phyloP scores from a whole-genome alignment of 306 rosid genomes.

The Spatholobus suberectus region DNA sequence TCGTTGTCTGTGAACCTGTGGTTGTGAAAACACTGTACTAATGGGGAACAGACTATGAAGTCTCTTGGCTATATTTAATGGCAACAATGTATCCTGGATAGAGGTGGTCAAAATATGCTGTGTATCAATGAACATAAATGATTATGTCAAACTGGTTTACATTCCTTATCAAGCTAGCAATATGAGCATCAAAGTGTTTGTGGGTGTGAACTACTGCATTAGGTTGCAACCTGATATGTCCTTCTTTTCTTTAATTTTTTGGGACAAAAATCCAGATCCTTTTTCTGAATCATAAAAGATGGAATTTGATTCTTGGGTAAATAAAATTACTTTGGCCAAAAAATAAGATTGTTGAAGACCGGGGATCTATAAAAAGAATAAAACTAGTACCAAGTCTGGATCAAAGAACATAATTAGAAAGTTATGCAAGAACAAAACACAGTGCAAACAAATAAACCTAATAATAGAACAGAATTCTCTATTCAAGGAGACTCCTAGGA shows the following conservation, averaged over 20 bases:
- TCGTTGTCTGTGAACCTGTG: not conserved
- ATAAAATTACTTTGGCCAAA: not conserved
- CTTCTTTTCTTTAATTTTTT: not conserved
- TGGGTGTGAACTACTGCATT: not conserved
- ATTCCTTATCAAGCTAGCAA: not conserved
- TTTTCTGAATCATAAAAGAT: not conserved
- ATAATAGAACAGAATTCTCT: not conserved
- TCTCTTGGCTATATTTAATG: not conserved
- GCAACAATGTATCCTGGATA: not conserved
- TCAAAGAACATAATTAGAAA: not conserved
- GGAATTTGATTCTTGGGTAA: not conserved
- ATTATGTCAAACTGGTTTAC: not conserved
- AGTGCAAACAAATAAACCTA: not conserved
- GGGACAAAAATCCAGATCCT: not conserved
- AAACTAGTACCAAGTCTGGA: not conserved
- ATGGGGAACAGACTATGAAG: not conserved
- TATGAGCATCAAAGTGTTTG: not conserved
- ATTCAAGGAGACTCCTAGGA: not conserved
- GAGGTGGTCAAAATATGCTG: not conserved
- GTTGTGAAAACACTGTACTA: conserved; percentile 1
- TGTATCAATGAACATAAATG: not conserved
- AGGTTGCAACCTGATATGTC: not conserved
- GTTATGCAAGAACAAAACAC: not conserved
- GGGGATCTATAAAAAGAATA: not conserved
- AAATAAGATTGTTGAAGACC: not conserved